These are phyloP conservation scores for Achaetomiella virescens DNA, from an alignment of 495 filamentous ascomycete species.

Conservation along the genomic window DNA sequence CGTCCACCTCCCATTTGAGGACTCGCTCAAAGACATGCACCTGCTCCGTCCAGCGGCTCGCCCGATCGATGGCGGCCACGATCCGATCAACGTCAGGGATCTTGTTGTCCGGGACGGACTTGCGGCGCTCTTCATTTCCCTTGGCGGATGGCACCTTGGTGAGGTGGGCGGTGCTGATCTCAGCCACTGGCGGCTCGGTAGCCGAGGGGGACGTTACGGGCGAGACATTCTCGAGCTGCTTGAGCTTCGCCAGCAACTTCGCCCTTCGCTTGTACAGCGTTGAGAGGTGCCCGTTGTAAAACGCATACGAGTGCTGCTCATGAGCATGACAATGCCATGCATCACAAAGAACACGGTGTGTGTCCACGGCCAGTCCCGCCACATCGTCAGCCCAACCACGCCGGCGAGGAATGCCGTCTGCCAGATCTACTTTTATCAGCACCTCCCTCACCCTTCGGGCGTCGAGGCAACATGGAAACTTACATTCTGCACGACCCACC, in stretches of 20 bases:
- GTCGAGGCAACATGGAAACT: background rate
- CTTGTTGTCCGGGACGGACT: conserved; percentile 30
- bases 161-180: conserved; percentile 35
- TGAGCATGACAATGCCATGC: conserved; percentile 63
- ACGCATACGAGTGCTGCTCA: conserved; percentile 73
- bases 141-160: conserved; percentile 31
- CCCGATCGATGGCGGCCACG: conserved; percentile 50
- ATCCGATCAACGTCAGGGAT: conserved; percentile 40
- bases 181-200: conserved; percentile 28
- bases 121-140: conserved; percentile 39
- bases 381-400: conserved; percentile 54
- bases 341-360: conserved; percentile 63
- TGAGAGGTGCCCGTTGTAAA: conserved; percentile 70
- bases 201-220: conserved; percentile 32
- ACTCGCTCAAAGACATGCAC: conserved; percentile 51
- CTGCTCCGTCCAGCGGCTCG: conserved; percentile 54
- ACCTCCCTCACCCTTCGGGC: background rate
- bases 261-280: conserved; percentile 46
- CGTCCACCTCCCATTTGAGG: conserved; percentile 57
- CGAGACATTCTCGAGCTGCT: conserved; percentile 30
- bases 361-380: conserved; percentile 72
- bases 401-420: conserved; percentile 53
- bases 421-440: conserved; percentile 38
- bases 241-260: conserved; percentile 28
- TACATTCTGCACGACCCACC: conserved; percentile 65